phyloP scores from a whole-genome alignment of 495 filamentous ascomycete genomes.

The Penicillium psychrofluorescens region DNA sequence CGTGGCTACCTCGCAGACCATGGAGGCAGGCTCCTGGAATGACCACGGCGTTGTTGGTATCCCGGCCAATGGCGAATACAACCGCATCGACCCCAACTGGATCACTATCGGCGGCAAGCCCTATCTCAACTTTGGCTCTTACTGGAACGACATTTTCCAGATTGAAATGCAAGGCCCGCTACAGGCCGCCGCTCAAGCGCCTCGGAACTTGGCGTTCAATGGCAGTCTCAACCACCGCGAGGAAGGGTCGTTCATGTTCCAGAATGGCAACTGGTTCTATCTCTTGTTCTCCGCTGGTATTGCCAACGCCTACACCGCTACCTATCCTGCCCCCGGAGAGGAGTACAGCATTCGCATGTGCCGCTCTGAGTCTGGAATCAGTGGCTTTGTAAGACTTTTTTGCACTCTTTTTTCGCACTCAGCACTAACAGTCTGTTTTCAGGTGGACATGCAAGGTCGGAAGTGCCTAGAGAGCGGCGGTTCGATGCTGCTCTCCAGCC shows the following conservation, averaged over 20 bases:
- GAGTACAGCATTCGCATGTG: conserved; percentile 67
- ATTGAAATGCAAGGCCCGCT: conserved; percentile 43
- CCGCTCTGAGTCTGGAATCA: conserved; percentile 43
- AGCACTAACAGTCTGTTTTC: background rate
- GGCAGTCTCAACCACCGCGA: conserved; percentile 42
- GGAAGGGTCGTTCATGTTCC: conserved; percentile 54
- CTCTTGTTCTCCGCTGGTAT: conserved; percentile 57
- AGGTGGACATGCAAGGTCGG: conserved; percentile 51
- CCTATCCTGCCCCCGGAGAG: conserved; percentile 42
- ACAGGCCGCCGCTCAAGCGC: conserved; percentile 22
- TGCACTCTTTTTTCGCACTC: background rate
- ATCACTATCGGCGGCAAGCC: conserved; percentile 38
- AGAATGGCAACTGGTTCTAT: conserved; percentile 53
- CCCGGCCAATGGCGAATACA: conserved; percentile 45
- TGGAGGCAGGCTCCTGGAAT: conserved; percentile 56
- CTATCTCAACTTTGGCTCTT: conserved; percentile 60
- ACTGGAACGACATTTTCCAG: conserved; percentile 63
- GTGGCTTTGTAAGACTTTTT: conserved; percentile 45
- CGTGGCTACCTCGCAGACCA: conserved; percentile 54
- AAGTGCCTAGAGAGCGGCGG: conserved; percentile 54
- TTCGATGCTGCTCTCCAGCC: conserved; percentile 52
- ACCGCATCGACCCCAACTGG: conserved; percentile 65
- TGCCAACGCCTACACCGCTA: conserved; percentile 51
- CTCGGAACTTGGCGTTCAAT: conserved; percentile 50
- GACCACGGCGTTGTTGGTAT: conserved; percentile 45